These are phyloP conservation scores for Erucastrum elatum DNA, from an alignment of 345 rosid genomes.

Conservation along the genomic window DNA sequence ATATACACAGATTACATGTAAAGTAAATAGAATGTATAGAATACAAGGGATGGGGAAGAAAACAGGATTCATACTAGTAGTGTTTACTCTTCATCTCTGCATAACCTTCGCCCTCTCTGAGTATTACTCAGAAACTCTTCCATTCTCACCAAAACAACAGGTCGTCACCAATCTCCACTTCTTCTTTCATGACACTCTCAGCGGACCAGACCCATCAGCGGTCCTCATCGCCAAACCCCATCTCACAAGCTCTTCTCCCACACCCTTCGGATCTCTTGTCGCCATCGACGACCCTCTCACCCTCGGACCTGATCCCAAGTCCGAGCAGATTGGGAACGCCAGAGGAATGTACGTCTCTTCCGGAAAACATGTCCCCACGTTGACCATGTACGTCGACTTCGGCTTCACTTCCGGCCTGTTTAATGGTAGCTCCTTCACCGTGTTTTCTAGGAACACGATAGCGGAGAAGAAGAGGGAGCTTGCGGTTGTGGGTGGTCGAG, in stretches of 20 bases:
- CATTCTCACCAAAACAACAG: slow-evolving; percentile 2
- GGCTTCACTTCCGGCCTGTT: slow-evolving; percentile 47
- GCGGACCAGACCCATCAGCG: slow-evolving; percentile 27
- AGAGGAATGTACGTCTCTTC: slow-evolving; percentile 48
- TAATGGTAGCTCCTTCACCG: slow-evolving; percentile 50
- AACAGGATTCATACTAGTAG: background rate
- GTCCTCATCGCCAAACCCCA: slow-evolving; percentile 36
- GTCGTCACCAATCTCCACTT: slow-evolving; percentile 44
- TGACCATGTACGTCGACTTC: slow-evolving; percentile 20
- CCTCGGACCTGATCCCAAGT: slow-evolving; percentile 41
- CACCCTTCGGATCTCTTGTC: slow-evolving; percentile 39
- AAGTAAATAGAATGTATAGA: background rate
- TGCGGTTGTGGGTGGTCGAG: slow-evolving; percentile 58
- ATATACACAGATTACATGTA: background rate
- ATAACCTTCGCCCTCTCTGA: background rate
- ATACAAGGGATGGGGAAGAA: slow-evolving; percentile 8
- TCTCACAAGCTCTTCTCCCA: background rate
- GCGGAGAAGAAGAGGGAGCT: slow-evolving; percentile 43
- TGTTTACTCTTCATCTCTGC: slow-evolving; percentile 5
- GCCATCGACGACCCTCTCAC: slow-evolving; percentile 51
- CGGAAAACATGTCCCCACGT: slow-evolving; percentile 21
- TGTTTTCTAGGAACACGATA: slow-evolving; percentile 49
- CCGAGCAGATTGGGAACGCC: slow-evolving; percentile 45
- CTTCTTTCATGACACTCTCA: slow-evolving; percentile 48
- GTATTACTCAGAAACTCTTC: slow-evolving; percentile 16